Evolutionary conservation across 2,329 filamentous ascomycete species (phyloP), one percentile per base, ranked within the genome.

Genomic region (Microdochium bolleyi): DNA sequence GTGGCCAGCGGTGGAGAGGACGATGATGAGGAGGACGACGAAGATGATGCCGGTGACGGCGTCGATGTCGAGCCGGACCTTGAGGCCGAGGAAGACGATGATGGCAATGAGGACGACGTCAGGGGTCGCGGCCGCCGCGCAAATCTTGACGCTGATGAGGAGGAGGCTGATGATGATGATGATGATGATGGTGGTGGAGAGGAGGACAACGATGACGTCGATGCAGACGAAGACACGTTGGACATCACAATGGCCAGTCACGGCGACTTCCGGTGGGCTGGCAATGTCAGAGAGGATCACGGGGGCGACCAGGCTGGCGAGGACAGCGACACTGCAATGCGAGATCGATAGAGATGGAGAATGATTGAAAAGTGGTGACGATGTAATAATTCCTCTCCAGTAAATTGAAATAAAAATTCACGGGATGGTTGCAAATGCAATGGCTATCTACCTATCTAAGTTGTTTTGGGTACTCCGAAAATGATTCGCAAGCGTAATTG

Each of bases 11-110:
- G 59, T 5, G 57, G 58, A 7, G 58, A 58, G 19, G 61, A 61
- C 22, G 59, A 55, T 8, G 54, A 60, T 14, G 58, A 54, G 13
- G 55, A 57, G 1, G 56, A 60, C 3, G 60, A 58, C 13, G 58
- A 58, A 19, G 53, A 41, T 38, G 27, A 24, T 34, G 56, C 60
- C 13, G 59, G 62, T 5, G 61, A 64, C 2, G 64, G 60, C 58
- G 21, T 51, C 57, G 24, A 62, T 58, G 8, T 58, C 61, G 37
- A 64, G 50, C 38, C 49, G 52, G 21, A 56, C 30, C 48, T 46
- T 24, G 27, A 53, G 48, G 49, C 37, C 19, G 25, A 52, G 46
- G 50, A 51, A 11, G 51, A 53, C 7, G 50, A 55, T 19, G 25
- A 53, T 27, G 51, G 53, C 7, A 13, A 24, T n/a, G 32, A 14